Evolutionary conservation across 1,284 basidiomycete genomes (phyloP).

Genomic region (Polyporus tsugae): DNA sequence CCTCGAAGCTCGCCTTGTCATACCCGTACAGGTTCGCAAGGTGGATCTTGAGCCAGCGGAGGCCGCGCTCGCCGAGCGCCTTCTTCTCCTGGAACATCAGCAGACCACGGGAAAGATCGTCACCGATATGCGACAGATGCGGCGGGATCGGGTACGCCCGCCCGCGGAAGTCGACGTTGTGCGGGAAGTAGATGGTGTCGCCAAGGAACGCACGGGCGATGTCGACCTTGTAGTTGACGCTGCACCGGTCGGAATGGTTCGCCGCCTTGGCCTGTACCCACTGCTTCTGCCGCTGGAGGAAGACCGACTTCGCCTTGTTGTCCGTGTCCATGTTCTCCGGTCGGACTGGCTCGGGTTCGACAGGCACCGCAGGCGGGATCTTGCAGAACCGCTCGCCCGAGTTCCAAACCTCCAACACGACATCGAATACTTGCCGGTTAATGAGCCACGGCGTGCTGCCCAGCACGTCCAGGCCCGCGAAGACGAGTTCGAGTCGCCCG

Average conservation of each 20-base stretch:
- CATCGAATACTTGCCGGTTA: slow-evolving; percentile 80
- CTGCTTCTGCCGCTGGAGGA: slow-evolving; percentile 66
- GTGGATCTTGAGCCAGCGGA: slow-evolving; percentile 91
- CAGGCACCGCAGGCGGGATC: slow-evolving; percentile 74
- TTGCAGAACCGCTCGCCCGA: slow-evolving; percentile 77
- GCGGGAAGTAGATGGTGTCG: slow-evolving; percentile 93
- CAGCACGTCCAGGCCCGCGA: slow-evolving; percentile 90
- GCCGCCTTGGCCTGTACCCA: slow-evolving; percentile 74
- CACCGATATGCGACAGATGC: slow-evolving; percentile 95
- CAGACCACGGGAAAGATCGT: slow-evolving; percentile 93
- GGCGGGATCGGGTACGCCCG: slow-evolving; percentile 98
- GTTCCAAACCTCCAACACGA: slow-evolving; percentile 88
- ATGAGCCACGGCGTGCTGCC: slow-evolving; percentile 93
- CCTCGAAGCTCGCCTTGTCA: slow-evolving; percentile 95
- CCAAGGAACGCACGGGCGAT: slow-evolving; percentile 92
- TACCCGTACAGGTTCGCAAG: slow-evolving; percentile 93
- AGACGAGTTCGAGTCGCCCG: slow-evolving; percentile 87
- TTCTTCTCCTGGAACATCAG: slow-evolving; percentile 87
- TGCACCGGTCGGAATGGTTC: slow-evolving; percentile 92
- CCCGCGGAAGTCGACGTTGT: slow-evolving; percentile 98
- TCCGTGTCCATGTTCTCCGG: slow-evolving; percentile 74
- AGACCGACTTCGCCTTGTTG: slow-evolving; percentile 68
- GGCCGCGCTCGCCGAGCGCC: slow-evolving; percentile 82
- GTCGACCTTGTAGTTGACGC: slow-evolving; percentile 97
- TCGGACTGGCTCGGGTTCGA: slow-evolving; percentile 69